Conservation (phyloP, 2,329 filamentous ascomycete genomes). For the Colletotrichum musicola region DNA sequence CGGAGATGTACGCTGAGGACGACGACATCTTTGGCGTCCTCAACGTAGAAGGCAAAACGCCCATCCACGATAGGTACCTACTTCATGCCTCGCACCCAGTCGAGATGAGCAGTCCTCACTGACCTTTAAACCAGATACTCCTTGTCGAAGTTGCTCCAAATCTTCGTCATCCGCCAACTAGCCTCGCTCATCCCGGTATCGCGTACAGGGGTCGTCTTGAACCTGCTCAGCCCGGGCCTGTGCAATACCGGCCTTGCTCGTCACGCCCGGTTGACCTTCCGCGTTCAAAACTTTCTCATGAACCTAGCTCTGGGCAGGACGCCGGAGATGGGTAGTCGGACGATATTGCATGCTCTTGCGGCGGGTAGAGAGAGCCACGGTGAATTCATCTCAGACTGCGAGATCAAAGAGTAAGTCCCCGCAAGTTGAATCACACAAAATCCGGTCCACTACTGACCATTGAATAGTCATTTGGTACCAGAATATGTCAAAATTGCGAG, state of each 20-base stretch:
- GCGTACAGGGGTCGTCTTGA: constrained; percentile 47
- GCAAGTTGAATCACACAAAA: too few species aligned
- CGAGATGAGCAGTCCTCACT: background rate
- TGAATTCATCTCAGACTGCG: constrained; percentile 42
- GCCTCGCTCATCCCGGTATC: constrained; percentile 43
- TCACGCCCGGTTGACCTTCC: constrained; percentile 25
- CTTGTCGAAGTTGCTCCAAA: constrained; percentile 45
- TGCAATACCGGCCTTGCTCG: constrained; percentile 43
- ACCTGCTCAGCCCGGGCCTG: constrained; percentile 48
- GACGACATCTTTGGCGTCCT: background rate
- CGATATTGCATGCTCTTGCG: constrained; percentile 43
- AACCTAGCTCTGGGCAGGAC: constrained; percentile 39
- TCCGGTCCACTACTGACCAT: background rate
- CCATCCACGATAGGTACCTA: background rate
- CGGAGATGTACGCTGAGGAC: background rate
- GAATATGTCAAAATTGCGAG: background rate
- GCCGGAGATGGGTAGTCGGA: constrained; percentile 46
- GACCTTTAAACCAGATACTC: constrained; percentile 40
- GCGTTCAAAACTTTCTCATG: constrained; percentile 43
- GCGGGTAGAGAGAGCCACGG: constrained; percentile 48
- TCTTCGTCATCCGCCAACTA: constrained; percentile 43
- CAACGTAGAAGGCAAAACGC: background rate
- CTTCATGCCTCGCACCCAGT: too few species aligned
- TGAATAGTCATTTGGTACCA: background rate
- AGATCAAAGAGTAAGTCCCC: constrained; percentile 41